Conservation (phyloP, 345 rosid genomes). For the Ceriops tagal region DNA sequence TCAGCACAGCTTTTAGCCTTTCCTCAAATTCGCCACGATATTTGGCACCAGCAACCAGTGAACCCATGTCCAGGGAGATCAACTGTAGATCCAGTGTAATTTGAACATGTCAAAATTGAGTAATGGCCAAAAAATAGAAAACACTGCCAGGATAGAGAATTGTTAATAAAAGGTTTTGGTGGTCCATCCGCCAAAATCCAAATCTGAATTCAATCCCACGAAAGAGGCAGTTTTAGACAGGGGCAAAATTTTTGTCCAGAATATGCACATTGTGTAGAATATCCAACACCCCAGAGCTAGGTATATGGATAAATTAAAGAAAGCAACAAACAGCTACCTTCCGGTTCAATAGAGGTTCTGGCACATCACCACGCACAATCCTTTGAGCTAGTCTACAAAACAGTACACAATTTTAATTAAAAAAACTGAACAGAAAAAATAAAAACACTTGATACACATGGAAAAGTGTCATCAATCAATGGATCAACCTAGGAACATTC, state of each 20-base stretch:
- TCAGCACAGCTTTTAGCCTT: constrained; percentile 81
- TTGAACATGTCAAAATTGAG: too few species aligned
- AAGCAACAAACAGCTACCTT: constrained; percentile 37
- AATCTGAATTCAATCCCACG: too few species aligned
- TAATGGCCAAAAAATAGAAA: too few species aligned
- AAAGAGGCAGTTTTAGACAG: too few species aligned
- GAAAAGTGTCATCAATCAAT: background rate
- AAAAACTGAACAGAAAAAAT: background rate
- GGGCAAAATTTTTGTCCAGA: too few species aligned
- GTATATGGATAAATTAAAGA: background rate
- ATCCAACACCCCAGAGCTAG: background rate
- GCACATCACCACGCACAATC: constrained; percentile 88
- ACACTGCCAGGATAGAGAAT: too few species aligned
- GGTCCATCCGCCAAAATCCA: too few species aligned
- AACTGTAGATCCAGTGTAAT: constrained; percentile 36
- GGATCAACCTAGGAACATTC: background rate
- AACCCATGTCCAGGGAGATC: constrained; percentile 87
- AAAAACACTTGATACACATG: too few species aligned
- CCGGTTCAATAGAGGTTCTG: constrained; percentile 66
- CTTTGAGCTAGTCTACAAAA: constrained; percentile 69
- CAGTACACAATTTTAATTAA: background rate
- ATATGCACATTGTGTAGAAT: too few species aligned
- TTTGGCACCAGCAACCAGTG: constrained; percentile 87
- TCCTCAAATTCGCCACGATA: constrained; percentile 83
- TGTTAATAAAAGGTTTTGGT: too few species aligned